phyloP scores from a whole-genome alignment of 768 basidiomycete species.

The Postia placenta region DNA sequence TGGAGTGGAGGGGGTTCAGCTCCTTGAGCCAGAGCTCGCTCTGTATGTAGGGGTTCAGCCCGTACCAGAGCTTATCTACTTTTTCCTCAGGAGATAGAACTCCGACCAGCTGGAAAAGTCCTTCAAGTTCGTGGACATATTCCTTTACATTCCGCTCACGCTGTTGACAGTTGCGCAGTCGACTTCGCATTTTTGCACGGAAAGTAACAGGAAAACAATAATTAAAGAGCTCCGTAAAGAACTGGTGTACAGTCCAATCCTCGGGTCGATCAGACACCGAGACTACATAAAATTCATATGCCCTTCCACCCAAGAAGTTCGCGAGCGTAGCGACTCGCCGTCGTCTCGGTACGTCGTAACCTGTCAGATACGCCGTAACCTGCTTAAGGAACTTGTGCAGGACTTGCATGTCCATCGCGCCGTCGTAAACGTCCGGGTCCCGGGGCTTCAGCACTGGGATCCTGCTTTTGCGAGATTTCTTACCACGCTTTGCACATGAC shows the following conservation, averaged over 20 bases:
- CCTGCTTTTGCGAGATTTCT: not conserved
- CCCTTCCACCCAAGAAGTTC: conserved; percentile 26
- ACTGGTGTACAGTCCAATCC: conserved; percentile 12
- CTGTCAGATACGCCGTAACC: conserved; percentile 8
- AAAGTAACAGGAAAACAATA: conserved; percentile 20
- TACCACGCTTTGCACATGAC: not conserved
- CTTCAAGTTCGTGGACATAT: conserved; percentile 29
- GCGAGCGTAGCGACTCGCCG: not conserved
- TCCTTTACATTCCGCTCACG: conserved; percentile 22
- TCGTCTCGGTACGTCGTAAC: not conserved
- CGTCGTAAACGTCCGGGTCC: conserved; percentile 10
- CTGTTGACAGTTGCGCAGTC: conserved; percentile 21
- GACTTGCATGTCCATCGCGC: conserved; percentile 2
- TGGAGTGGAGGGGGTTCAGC: conserved; percentile 21
- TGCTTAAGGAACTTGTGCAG: conserved; percentile 13
- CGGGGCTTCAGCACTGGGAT: conserved; percentile 9
- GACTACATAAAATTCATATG: conserved; percentile 22
- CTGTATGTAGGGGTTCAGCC: conserved; percentile 22
- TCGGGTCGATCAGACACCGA: conserved; percentile 9
- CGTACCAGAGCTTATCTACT: conserved; percentile 30
- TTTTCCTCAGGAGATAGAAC: conserved; percentile 20
- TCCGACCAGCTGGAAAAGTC: conserved; percentile 29
- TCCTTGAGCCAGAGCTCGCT: conserved; percentile 23
- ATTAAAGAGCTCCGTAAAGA: conserved; percentile 16
- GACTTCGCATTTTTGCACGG: conserved; percentile 19